Conservation (phyloP, 2,329 filamentous ascomycete species). For the Monilinia polystroma region DNA sequence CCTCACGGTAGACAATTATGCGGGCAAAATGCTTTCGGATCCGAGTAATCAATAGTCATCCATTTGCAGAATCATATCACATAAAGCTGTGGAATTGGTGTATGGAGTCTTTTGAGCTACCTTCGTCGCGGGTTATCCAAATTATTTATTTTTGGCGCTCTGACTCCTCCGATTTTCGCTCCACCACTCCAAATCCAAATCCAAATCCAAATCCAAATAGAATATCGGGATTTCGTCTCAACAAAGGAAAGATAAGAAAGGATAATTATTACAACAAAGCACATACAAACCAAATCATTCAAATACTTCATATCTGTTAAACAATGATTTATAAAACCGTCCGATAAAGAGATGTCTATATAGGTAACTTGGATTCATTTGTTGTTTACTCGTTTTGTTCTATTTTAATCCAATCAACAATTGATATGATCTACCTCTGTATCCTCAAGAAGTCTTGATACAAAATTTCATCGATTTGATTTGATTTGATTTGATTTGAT, state of each 20-base stretch:
- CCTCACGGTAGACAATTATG: background rate
- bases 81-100: conserved; percentile 1
- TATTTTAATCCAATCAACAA: background rate
- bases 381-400: background rate
- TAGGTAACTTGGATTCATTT: background rate
- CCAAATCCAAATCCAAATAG: background rate
- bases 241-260: conserved; percentile 12
- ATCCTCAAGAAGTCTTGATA: conserved; percentile 17
- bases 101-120: background rate
- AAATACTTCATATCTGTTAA: background rate
- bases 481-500: no score
- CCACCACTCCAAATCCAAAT: background rate
- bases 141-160: conserved; percentile 16
- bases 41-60: conserved; percentile 8
- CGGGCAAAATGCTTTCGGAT: conserved; percentile 11
- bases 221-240: conserved; percentile 2
- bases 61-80: background rate
- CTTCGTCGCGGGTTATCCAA: background rate
- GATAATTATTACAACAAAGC: no score
- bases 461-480: background rate
- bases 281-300: no score
- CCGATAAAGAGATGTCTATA: background rate
- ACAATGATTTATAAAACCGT: background rate
- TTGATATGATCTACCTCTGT: background rate
- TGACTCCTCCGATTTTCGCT: conserved; percentile 21